A percentile compares a stretch with the other conserved stretches of the same genome.
These are phyloP conservation scores for Aspergillus spinulosporus DNA, from an alignment of 2,329 filamentous ascomycete genomes.

Conservation along the genomic window DNA sequence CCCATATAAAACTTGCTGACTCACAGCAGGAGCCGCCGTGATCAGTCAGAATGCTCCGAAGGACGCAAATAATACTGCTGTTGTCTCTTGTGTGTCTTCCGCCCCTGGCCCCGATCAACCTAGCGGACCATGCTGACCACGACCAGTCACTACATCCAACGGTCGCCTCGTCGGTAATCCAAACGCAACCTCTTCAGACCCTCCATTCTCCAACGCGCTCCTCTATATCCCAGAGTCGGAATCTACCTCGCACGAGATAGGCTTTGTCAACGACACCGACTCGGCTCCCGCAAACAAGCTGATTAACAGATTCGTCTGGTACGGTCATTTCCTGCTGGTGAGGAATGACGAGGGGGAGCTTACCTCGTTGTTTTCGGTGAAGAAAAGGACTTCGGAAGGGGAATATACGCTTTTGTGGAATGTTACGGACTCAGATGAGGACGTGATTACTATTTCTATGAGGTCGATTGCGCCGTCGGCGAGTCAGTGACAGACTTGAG, in stretches of 20 bases:
- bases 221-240: conserved; percentile 13
- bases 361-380: conserved; percentile 18
- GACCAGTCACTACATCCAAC: not conserved
- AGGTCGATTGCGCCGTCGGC: conserved; percentile 17
- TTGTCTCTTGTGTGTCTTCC: not conserved
- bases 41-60: not conserved
- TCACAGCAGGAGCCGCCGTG: not conserved
- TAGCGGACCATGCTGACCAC: too few species aligned
- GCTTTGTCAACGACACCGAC: conserved; percentile 6
- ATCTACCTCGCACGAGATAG: conserved; percentile 12
- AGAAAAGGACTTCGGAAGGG: conserved; percentile 13
- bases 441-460: conserved; percentile 13
- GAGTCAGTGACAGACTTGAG: not conserved
- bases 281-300: conserved; percentile 7
- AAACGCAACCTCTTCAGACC: conserved; percentile 1
- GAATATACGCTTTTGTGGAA: conserved; percentile 18
- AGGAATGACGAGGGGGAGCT: conserved; percentile 14
- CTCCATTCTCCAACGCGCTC: conserved; percentile 8
- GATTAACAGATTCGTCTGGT: conserved; percentile 18
- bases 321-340: conserved; percentile 18
- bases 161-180: conserved; percentile 16
- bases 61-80: not conserved
- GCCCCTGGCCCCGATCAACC: not conserved
- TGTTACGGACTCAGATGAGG: conserved; percentile 15
- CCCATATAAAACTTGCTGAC: not conserved